Evolutionary conservation across 345 rosid genomes (phyloP).

Genomic region (Lepidium africanum): DNA sequence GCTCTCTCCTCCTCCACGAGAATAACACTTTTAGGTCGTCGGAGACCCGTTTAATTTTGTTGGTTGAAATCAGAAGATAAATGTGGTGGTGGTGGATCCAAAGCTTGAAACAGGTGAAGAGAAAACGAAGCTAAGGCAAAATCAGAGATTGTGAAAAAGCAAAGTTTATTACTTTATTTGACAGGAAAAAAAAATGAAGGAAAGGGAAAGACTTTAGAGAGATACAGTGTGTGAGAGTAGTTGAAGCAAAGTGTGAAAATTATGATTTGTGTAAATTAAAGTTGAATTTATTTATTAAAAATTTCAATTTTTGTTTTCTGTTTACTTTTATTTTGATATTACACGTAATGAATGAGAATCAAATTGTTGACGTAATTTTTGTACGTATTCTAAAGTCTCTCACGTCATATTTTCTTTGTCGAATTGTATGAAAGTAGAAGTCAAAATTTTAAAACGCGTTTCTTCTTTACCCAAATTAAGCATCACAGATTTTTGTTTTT

Average conservation of each 20-base stretch:
- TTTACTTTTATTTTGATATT: background rate
- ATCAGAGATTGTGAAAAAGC: background rate
- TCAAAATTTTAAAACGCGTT: background rate
- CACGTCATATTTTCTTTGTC: background rate
- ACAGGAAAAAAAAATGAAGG: background rate
- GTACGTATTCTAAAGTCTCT: background rate
- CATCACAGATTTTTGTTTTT: no score
- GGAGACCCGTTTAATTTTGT: background rate
- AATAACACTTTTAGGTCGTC: slow-evolving; percentile 12
- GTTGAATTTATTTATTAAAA: background rate
- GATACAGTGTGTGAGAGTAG: slow-evolving; percentile 11
- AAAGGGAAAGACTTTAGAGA: slow-evolving; percentile 3
- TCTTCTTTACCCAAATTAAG: no score
- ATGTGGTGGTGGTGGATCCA: slow-evolving; percentile 32
- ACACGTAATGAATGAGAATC: slow-evolving; percentile 12
- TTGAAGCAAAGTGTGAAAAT: slow-evolving; percentile 28
- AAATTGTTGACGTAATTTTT: background rate
- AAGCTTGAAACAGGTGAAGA: slow-evolving; percentile 13
- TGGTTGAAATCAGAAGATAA: background rate
- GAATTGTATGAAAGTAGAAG: background rate
- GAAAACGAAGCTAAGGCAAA: slow-evolving; percentile 6
- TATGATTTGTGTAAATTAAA: slow-evolving; percentile 27
- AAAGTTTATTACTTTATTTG: background rate
- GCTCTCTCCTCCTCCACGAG: slow-evolving; percentile 23
- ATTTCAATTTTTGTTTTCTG: background rate